Evolutionary conservation across 768 basidiomycete species (phyloP).

Genomic region (Panellus pusillus): DNA sequence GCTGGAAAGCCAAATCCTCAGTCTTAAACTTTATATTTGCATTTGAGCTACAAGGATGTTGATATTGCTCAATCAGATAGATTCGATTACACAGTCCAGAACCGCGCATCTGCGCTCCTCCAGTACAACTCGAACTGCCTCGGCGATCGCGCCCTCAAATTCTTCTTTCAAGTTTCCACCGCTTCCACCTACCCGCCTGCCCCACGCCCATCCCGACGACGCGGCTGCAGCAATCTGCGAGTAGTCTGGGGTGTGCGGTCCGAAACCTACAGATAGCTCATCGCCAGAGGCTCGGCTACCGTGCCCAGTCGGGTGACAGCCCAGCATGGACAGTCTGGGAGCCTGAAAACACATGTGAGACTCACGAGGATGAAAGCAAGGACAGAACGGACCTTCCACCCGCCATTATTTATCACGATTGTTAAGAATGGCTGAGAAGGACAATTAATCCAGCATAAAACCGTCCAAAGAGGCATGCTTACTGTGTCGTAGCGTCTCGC

Average conservation of each 20-base stretch:
- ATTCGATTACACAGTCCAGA: conserved; percentile 57
- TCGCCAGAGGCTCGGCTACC: conserved; percentile 47
- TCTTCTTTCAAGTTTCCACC: conserved; percentile 26
- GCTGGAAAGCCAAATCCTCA: too few species aligned
- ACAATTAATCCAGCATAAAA: neutral
- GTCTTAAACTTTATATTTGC: too few species aligned
- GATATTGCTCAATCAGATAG: conserved; percentile 27
- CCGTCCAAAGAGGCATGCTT: conserved; percentile 19
- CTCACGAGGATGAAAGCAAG: neutral
- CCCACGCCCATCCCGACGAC: conserved; percentile 68
- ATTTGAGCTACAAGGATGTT: too few species aligned
- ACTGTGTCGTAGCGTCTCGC: conserved; percentile 68
- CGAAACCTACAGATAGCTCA: conserved; percentile 63
- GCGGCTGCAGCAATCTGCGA: conserved; percentile 65
- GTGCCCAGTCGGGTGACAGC: conserved; percentile 59
- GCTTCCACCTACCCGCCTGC: conserved; percentile 35
- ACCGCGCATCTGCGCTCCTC: conserved; percentile 65
- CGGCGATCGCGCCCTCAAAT: conserved; percentile 37
- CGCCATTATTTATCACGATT: conserved; percentile 70
- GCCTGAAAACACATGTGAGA: conserved; percentile 34
- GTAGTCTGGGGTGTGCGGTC: conserved; percentile 61
- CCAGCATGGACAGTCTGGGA: conserved; percentile 64
- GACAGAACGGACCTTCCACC: conserved; percentile 51
- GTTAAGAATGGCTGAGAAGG: conserved; percentile 63
- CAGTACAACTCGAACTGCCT: conserved; percentile 56